Percentiles rank a stretch among this genome's conserved stretches.
phyloP scores from a whole-genome alignment of 805 yeast species.

The Kuraishia capsulata region DNA sequence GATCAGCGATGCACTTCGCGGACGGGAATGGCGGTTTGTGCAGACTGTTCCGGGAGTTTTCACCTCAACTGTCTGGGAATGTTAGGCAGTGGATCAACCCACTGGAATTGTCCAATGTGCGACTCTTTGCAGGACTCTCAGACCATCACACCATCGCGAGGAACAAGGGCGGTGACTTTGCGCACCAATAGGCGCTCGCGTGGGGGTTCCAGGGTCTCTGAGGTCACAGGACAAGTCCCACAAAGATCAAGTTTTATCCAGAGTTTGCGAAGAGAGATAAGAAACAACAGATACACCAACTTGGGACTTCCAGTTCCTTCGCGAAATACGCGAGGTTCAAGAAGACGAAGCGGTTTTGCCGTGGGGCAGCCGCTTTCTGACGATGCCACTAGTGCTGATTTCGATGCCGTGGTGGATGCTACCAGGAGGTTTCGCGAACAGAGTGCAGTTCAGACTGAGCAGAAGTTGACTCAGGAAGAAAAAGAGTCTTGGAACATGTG shows the following conservation, averaged over 20 bases:
- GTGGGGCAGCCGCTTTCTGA: neutral
- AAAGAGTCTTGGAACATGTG: constrained; percentile 19
- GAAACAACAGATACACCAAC: constrained; percentile 11
- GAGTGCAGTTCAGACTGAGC: neutral
- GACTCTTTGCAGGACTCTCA: constrained; percentile 19
- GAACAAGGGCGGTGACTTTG: too few relatives aligned
- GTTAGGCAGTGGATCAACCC: constrained; percentile 8
- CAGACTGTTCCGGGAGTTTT: constrained; percentile 21
- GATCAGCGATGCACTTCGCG: constrained; percentile 14
- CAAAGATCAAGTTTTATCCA: constrained; percentile 9
- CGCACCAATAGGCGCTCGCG: constrained; percentile 1
- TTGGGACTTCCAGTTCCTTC: constrained; percentile 11
- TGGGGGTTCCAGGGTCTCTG: constrained; percentile 4
- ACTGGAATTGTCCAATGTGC: constrained; percentile 26
- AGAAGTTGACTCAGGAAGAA: constrained; percentile 10
- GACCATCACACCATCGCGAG: constrained; percentile 8
- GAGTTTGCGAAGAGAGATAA: constrained; percentile 13
- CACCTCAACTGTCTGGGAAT: constrained; percentile 22
- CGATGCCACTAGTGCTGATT: constrained; percentile 9
- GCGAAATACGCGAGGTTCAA: constrained; percentile 1
- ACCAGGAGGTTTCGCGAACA: constrained; percentile 8
- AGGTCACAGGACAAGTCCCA: constrained; percentile 3
- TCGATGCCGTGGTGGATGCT: constrained; percentile 15
- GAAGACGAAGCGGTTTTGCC: neutral
- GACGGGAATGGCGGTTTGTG: constrained; percentile 17